These are phyloP conservation scores for Ettlia oleoabundans DNA, from an alignment of 139 green algal genomes.

Conservation along the genomic window DNA sequence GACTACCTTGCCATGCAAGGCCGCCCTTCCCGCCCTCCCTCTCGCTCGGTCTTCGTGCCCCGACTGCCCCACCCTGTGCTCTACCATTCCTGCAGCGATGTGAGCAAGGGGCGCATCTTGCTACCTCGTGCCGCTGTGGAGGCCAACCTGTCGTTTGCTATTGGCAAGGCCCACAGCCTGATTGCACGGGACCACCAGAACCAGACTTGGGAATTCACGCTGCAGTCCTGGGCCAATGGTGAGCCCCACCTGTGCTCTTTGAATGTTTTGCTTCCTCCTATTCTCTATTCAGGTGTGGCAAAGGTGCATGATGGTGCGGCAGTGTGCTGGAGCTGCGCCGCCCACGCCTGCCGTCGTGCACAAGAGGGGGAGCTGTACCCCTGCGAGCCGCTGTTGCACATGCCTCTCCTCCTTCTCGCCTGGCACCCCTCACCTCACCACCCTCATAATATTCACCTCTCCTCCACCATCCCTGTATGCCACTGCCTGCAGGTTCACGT, in stretches of 20 bases:
- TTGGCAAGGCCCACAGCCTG: conserved; percentile 52
- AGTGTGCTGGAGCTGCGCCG: too few relatives aligned
- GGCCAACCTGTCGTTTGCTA: conserved; percentile 59
- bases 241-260: not conserved
- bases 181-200: conserved; percentile 44
- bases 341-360: too few relatives aligned
- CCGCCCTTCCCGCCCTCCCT: not conserved
- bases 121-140: conserved; percentile 57
- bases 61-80: not conserved
- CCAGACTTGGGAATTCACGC: conserved; percentile 59
- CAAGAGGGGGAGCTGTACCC: too few relatives aligned
- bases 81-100: conserved; percentile 46
- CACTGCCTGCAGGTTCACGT: conserved; percentile 5
- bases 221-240: conserved; percentile 79
- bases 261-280: too few relatives aligned
- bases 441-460: not conserved
- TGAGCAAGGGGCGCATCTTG: conserved; percentile 63
- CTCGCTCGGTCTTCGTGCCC: not conserved
- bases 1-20: too few relatives aligned
- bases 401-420: not conserved
- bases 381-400: too few relatives aligned
- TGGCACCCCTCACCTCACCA: not conserved
- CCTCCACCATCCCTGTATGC: not conserved
- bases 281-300: too few relatives aligned
- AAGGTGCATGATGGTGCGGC: too few relatives aligned